A percentile compares a stretch with the other conserved stretches of the same genome.
Conservation (phyloP, 345 rosid species). For the Sonneratia caseolaris region DNA sequence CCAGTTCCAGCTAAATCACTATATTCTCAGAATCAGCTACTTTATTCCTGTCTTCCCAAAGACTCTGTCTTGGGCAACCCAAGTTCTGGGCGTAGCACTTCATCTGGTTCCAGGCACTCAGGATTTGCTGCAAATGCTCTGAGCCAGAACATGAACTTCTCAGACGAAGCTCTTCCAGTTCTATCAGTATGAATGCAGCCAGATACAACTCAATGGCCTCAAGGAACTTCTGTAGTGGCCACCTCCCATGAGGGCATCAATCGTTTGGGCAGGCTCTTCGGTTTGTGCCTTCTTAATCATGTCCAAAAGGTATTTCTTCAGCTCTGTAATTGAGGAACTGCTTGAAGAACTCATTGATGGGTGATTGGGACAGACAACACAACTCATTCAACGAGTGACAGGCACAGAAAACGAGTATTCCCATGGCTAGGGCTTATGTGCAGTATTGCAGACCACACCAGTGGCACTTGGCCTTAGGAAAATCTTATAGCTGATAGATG, state of each 20-base stretch:
- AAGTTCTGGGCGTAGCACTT: constrained; percentile 65
- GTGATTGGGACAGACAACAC: constrained; percentile 19
- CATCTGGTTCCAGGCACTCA: constrained; percentile 70
- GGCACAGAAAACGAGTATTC: constrained; percentile 54
- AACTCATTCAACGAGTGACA: no score
- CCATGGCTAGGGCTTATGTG: constrained; percentile 98
- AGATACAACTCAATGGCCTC: constrained; percentile 35
- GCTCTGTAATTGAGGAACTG: constrained; percentile 69
- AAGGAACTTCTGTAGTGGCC: constrained; percentile 68
- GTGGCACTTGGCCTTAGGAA: constrained; percentile 95
- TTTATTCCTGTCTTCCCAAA: constrained; percentile 7
- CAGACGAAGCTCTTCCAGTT: constrained; percentile 11
- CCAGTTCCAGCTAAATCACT: background rate
- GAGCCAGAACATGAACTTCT: constrained; percentile 30
- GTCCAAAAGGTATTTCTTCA: constrained; percentile 42
- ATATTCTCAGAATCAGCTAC: background rate
- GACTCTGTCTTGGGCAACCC: constrained; percentile 28
- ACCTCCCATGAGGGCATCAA: constrained; percentile 83
- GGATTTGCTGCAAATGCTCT: constrained; percentile 80
- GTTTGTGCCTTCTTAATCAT: constrained; percentile 45
- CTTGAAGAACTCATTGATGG: constrained; percentile 50
- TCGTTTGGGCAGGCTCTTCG: constrained; percentile 58
- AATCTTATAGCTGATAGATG: constrained; percentile 59
- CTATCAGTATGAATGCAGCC: background rate
- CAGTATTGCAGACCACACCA: constrained; percentile 90